Evolutionary conservation across 371 early-diverging fungal genomes (phyloP), one percentile per base, ranked within the genome.

Genomic region (Cokeromyces recurvatus): DNA sequence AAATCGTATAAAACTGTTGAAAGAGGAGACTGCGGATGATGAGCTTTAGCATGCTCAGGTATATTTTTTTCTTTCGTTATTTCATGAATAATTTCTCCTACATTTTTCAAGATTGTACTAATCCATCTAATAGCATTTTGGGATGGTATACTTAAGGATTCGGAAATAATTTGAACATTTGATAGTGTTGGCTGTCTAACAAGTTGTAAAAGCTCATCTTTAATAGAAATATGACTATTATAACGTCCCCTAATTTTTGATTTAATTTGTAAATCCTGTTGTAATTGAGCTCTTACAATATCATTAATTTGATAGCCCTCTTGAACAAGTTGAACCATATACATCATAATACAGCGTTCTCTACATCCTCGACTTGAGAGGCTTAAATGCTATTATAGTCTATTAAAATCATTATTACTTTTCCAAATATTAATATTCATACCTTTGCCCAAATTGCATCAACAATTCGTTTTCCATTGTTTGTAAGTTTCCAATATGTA

Each of bases 401-500:
- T 11, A 8, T 29, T 29, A 29, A 11, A 11, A 29, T 11, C 5
- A 29, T 11, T 29, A 8, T 29, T 8, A 5, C 8, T 29, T 29
- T 8, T 29, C 5, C 5, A 29, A 11, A 29, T 29, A 11, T 11
- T 34, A 34, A 14, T 34, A 9, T 15, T 9, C n/a, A 4, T 63
- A 67, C 68, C 58, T 74, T 74, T 14, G 49, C 34, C 70, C 70
- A 70, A 6, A 67, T 42, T n/a, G 64, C 57, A 37, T 60, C 48
- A 8, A 58, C 65, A 9, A 74, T 50, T 4, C 55, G 52, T 14
- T 43, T 37, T 4, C 68, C 55, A 34, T 51, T 50, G 17, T 66
- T 57, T 2, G 57, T 62, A 15, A 81, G 51, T 29, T 64, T 66
- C 89, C 87, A 88, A 1, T 78, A 68, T 32, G 45, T 66, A 3